phyloP scores from a whole-genome alignment of 2,329 filamentous ascomycete species.

The Coniochaeta sp. region DNA sequence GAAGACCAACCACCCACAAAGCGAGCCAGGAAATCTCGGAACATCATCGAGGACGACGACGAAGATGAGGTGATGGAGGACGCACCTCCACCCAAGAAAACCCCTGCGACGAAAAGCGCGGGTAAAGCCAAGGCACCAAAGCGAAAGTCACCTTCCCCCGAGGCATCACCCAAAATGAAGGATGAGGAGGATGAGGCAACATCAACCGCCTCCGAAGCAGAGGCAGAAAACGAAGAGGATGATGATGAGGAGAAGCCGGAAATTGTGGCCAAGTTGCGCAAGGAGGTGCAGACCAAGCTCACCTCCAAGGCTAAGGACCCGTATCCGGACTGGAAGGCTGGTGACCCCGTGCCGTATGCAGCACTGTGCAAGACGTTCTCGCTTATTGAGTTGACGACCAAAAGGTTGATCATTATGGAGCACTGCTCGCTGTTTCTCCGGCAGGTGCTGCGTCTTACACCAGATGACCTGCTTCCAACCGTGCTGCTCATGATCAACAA shows the following conservation, averaged over 20 bases:
- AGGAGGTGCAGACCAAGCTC: slow-evolving; percentile 73
- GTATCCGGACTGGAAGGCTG: slow-evolving; percentile 93
- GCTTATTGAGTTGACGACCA: slow-evolving; percentile 88
- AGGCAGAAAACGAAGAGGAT: slow-evolving; percentile 39
- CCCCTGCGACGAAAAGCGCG: slow-evolving; percentile 20
- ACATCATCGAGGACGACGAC: slow-evolving; percentile 45
- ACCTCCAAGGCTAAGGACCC: slow-evolving; percentile 64
- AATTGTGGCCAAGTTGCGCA: slow-evolving; percentile 64
- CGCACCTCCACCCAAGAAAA: slow-evolving; percentile 13
- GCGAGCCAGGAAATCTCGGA: slow-evolving; percentile 39
- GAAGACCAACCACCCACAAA: slow-evolving; percentile 58
- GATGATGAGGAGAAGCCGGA: slow-evolving; percentile 62
- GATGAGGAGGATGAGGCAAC: slow-evolving; percentile 39
- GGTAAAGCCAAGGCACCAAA: slow-evolving; percentile 13
- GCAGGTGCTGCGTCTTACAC: slow-evolving; percentile 88
- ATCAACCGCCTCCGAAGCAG: slow-evolving; percentile 41
- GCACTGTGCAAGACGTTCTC: slow-evolving; percentile 93
- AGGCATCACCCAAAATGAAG: slow-evolving; percentile 24
- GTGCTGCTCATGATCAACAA: slow-evolving; percentile 97
- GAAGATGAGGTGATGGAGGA: slow-evolving; percentile 38
- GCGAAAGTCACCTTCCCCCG: slow-evolving; percentile 17
- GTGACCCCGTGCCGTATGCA: slow-evolving; percentile 85
- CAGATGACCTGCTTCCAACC: slow-evolving; percentile 78
- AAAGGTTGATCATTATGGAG: slow-evolving; percentile 79
- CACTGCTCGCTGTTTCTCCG: slow-evolving; percentile 87